Percentiles rank a stretch among this genome's conserved stretches.
These are phyloP conservation scores for Cryptosporidium baileyi DNA, from an alignment of 169 alveolate genomes.

Conservation along the genomic window DNA sequence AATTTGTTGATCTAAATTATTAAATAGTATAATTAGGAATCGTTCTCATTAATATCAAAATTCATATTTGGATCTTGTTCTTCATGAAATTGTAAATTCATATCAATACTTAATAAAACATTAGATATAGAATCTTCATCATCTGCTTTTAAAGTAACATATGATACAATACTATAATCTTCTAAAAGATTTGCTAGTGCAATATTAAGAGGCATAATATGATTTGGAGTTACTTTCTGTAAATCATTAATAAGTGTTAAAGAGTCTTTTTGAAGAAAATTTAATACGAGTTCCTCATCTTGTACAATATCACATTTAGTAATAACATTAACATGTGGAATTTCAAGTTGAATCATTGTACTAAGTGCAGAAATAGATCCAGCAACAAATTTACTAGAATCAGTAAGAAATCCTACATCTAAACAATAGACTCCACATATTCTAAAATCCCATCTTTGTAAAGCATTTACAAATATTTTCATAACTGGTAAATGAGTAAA, in stretches of 20 bases:
- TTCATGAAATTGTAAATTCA: slow-evolving; percentile 59
- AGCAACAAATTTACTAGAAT: slow-evolving; percentile 91
- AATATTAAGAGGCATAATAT: slow-evolving; percentile 50
- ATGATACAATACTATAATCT: slow-evolving; percentile 56
- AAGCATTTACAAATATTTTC: slow-evolving; percentile 84
- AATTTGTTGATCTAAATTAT: too few relatives aligned
- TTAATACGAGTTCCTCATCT: slow-evolving; percentile 72
- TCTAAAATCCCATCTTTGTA: slow-evolving; percentile 87
- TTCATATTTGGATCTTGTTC: slow-evolving; percentile 55
- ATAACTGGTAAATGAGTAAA: slow-evolving; percentile 94
- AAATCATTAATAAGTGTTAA: slow-evolving; percentile 22
- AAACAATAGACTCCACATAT: slow-evolving; percentile 91
- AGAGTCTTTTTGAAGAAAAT: slow-evolving; percentile 44
- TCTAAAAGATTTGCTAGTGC: slow-evolving; percentile 62
- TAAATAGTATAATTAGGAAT: background rate
- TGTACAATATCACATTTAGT: slow-evolving; percentile 93
- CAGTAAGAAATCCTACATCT: slow-evolving; percentile 93
- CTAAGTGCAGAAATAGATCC: slow-evolving; percentile 93
- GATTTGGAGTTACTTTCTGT: slow-evolving; percentile 54
- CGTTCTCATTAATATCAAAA: background rate
- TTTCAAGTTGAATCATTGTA: slow-evolving; percentile 93
- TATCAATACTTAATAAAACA: slow-evolving; percentile 28
- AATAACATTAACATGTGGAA: slow-evolving; percentile 93
- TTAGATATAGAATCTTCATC: slow-evolving; percentile 46
- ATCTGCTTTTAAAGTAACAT: slow-evolving; percentile 52